Conservation (phyloP, 1,284 basidiomycete species). For the Xanthoconium separans region DNA sequence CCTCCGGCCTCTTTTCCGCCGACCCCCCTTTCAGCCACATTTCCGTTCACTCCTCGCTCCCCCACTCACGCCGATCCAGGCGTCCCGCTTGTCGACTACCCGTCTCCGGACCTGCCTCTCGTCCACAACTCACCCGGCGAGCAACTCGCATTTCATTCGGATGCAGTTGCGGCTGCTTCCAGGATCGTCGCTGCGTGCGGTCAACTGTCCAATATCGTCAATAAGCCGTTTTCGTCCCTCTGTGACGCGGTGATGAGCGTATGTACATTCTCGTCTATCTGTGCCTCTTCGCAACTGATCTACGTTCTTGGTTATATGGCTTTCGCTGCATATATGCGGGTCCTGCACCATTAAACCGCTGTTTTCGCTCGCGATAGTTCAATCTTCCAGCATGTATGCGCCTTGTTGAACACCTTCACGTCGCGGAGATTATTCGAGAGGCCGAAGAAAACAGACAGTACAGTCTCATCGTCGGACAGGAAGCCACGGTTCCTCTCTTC, state of each 20-base stretch:
- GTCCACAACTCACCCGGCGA: conserved; percentile 49
- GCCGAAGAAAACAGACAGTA: conserved; percentile 38
- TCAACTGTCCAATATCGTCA: conserved; percentile 60
- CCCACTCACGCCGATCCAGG: conserved; percentile 1
- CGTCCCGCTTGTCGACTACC: conserved; percentile 48
- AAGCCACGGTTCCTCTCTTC: background rate
- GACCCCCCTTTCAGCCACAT: conserved; percentile 26
- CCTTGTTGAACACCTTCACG: conserved; percentile 64
- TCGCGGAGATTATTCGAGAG: conserved; percentile 63
- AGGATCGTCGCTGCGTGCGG: conserved; percentile 66
- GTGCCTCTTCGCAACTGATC: conserved; percentile 2
- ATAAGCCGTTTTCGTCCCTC: conserved; percentile 62
- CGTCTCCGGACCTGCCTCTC: conserved; percentile 52
- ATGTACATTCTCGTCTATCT: conserved; percentile 23
- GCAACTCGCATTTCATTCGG: conserved; percentile 54
- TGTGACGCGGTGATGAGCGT: conserved; percentile 69
- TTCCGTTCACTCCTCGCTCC: conserved; percentile 13
- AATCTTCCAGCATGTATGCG: conserved; percentile 69
- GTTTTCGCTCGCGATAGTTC: conserved; percentile 43
- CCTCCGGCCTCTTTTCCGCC: conserved; percentile 30
- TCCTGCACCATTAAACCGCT: background rate
- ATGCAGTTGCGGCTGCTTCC: conserved; percentile 56
- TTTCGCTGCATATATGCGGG: conserved; percentile 14
- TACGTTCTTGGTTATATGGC: background rate
- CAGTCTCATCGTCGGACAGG: background rate